Conservation (phyloP, 2,329 filamentous ascomycete genomes). For the Cytospora mali region DNA sequence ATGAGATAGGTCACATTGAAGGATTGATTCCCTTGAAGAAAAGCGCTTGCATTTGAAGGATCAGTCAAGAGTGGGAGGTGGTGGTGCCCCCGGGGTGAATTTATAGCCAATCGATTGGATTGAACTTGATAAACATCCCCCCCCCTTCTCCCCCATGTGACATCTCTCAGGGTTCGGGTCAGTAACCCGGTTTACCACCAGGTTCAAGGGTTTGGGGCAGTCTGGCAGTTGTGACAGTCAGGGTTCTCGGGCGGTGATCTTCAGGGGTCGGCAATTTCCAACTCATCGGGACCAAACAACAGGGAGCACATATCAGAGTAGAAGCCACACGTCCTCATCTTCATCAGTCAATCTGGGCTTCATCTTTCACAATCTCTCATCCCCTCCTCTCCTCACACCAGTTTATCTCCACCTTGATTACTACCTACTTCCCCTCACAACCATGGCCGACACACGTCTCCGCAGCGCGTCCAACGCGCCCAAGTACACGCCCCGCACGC, state of each 20-base stretch:
- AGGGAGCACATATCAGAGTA: not conserved
- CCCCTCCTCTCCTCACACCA: not conserved
- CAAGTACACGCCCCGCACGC: conserved; percentile 28
- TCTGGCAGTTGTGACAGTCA: not conserved
- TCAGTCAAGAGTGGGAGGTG: too few species aligned
- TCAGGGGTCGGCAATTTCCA: conserved; percentile 16
- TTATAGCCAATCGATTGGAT: too few species aligned
- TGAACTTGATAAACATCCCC: too few species aligned
- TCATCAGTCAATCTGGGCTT: not conserved
- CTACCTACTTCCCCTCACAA: not conserved
- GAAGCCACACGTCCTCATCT: not conserved
- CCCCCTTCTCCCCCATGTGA: too few species aligned
- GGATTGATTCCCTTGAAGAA: too few species aligned
- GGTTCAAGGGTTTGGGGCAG: not conserved
- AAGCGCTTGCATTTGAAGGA: too few species aligned
- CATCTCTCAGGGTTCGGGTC: conserved; percentile 5
- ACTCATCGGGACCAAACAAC: not conserved
- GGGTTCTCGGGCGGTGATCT: conserved; percentile 5
- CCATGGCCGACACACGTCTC: conserved; percentile 19
- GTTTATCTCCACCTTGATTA: not conserved
- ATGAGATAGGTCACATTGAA: too few species aligned
- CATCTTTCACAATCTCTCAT: not conserved
- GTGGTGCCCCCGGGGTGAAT: too few species aligned
- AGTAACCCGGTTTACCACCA: not conserved
- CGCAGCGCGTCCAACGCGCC: conserved; percentile 18